Evolutionary conservation across 306 rosid species (phyloP).

Genomic region (Vicia sativa): DNA sequence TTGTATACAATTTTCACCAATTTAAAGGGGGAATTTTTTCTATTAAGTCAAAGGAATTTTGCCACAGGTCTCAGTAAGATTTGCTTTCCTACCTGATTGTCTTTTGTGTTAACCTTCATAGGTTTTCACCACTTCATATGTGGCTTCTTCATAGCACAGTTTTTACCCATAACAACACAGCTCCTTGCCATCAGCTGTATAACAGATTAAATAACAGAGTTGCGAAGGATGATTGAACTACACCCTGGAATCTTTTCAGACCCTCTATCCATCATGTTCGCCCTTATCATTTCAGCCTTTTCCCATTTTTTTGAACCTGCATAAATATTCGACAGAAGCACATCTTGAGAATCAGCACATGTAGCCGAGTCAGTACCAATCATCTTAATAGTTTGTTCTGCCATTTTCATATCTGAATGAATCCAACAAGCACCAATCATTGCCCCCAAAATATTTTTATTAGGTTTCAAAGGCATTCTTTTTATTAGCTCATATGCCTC

Average conservation of each 20-base stretch:
- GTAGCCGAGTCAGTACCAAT: constrained; percentile 23
- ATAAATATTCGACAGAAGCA: constrained; percentile 68
- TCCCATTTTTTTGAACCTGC: constrained; percentile 76
- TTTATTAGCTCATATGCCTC: constrained; percentile 60
- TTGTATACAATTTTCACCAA: not conserved
- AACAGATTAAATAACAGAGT: not conserved
- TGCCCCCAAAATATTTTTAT: constrained; percentile 63
- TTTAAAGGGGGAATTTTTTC: not conserved
- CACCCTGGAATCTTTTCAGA: constrained; percentile 53
- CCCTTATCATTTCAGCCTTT: constrained; percentile 60
- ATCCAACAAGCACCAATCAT: constrained; percentile 71
- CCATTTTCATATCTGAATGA: constrained; percentile 60
- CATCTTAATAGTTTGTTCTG: constrained; percentile 53
- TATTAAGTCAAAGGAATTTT: not conserved
- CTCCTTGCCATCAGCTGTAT: constrained; percentile 1
- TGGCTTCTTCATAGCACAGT: constrained; percentile 18
- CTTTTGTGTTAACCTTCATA: not conserved
- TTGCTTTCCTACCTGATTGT: not conserved
- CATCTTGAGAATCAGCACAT: constrained; percentile 41
- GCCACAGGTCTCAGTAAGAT: not conserved
- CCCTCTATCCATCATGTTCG: constrained; percentile 42
- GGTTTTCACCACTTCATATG: not conserved
- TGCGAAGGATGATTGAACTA: constrained; percentile 43
- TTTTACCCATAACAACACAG: not conserved
- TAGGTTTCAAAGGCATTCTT: constrained; percentile 64